These are phyloP conservation scores for Aechmea fasciata DNA, from an alignment of 176 grass and related monocot genomes.

Conservation along the genomic window DNA sequence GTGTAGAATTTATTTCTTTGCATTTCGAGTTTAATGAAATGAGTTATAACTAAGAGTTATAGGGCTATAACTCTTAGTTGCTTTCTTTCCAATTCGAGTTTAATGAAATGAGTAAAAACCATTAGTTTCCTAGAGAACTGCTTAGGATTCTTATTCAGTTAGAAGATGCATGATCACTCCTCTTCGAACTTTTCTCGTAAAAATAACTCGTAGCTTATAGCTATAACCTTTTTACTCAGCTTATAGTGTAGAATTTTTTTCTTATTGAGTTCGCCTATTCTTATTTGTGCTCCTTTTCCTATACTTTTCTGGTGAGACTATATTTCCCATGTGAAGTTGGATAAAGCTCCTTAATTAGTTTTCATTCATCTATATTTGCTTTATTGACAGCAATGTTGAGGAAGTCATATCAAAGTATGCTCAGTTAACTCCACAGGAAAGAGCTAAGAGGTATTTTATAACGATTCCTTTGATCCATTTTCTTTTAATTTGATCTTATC, in stretches of 20 bases:
- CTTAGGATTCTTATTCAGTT: not conserved
- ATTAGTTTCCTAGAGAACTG: too few species aligned
- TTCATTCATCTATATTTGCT: slow-evolving; percentile 1
- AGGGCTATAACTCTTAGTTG: too few species aligned
- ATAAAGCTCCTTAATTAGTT: not conserved
- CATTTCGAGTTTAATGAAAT: too few species aligned
- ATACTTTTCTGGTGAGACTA: not conserved
- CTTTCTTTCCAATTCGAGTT: too few species aligned
- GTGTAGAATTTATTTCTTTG: too few species aligned
- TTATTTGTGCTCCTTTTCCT: not conserved
- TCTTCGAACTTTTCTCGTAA: not conserved
- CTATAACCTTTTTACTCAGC: not conserved
- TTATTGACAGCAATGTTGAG: slow-evolving; percentile 38
- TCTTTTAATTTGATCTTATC: not conserved
- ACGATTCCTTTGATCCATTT: not conserved
- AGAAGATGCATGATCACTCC: not conserved
- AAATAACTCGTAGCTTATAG: not conserved
- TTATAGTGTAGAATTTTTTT: not conserved
- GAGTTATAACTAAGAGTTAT: too few species aligned
- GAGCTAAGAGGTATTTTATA: slow-evolving; percentile 48
- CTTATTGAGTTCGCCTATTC: not conserved
- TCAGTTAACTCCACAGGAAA: slow-evolving; percentile 62
- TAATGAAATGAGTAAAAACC: too few species aligned
- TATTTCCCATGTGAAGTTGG: slow-evolving; percentile 3
- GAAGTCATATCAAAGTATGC: slow-evolving; percentile 54